These are phyloP conservation scores for Nicotiana tomentosiformis DNA, from an alignment of 257 asterid genomes.

Conservation along the genomic window DNA sequence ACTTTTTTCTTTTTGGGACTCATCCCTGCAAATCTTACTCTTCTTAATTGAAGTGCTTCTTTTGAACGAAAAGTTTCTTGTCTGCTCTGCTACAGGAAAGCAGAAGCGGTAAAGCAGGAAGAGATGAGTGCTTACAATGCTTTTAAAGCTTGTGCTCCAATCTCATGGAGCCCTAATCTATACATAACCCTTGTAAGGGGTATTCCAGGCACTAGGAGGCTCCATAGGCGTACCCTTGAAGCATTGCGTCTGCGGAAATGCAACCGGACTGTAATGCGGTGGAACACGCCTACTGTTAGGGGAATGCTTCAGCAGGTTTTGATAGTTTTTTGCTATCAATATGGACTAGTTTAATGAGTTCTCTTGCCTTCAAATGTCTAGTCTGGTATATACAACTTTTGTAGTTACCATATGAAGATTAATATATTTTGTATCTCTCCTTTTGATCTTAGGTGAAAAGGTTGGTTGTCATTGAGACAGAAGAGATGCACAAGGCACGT, in stretches of 20 bases:
- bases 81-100: constrained; percentile 13
- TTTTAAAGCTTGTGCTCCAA: constrained; percentile 69
- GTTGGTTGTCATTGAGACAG: constrained; percentile 65
- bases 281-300: constrained; percentile 79
- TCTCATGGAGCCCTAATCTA: constrained; percentile 86
- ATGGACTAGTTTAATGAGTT: background rate
- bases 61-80: background rate
- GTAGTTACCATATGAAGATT: background rate
- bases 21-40: background rate
- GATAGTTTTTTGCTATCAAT: background rate
- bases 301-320: constrained; percentile 96
- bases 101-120: background rate
- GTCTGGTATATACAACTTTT: background rate
- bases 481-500: constrained; percentile 71
- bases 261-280: constrained; percentile 77
- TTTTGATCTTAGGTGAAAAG: constrained; percentile 51
- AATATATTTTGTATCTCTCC: background rate
- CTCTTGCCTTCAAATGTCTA: background rate
- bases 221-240: constrained; percentile 93
- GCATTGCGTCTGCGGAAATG: constrained; percentile 83
- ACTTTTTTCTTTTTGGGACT: background rate
- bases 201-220: constrained; percentile 85
- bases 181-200: constrained; percentile 95
- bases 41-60: background rate
- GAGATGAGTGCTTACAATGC: constrained; percentile 85